Evolutionary conservation across 2,329 filamentous ascomycete species (phyloP).

Genomic region (Rosellinia necatrix): DNA sequence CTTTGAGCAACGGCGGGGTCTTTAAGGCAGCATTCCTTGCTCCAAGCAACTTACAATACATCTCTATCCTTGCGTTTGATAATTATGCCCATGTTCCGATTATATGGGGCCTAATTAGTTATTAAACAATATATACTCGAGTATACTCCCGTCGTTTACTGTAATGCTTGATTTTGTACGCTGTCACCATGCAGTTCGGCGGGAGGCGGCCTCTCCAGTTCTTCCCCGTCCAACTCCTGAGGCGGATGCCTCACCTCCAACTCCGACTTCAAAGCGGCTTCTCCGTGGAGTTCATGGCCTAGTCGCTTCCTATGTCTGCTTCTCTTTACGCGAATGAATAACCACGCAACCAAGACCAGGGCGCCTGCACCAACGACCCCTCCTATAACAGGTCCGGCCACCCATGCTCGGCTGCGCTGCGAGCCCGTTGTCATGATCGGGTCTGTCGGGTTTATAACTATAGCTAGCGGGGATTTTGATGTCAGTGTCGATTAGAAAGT

Average conservation of each 20-base stretch:
- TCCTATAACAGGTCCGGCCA: slow-evolving; percentile 11
- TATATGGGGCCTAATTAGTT: too few relatives aligned
- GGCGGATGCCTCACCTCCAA: neutral
- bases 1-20: too few relatives aligned
- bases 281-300: slow-evolving; percentile 6
- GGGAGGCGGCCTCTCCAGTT: neutral
- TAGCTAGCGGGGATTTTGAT: neutral
- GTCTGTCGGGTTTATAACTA: neutral
- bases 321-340: neutral
- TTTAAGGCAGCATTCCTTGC: too few relatives aligned
- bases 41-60: too few relatives aligned
- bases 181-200: too few relatives aligned
- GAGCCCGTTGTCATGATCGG: neutral
- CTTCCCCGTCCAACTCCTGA: slow-evolving; percentile 3
- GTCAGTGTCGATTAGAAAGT: neutral
- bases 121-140: too few relatives aligned
- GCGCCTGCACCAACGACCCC: neutral
- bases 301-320: neutral
- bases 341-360: neutral
- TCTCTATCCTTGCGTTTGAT: too few relatives aligned
- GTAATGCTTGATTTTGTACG: too few relatives aligned
- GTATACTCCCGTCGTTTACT: too few relatives aligned
- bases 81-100: too few relatives aligned
- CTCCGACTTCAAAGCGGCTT: slow-evolving; percentile 12
- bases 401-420: slow-evolving; percentile 2